phyloP scores from a whole-genome alignment of 495 filamentous ascomycete genomes.

The Mytilinidion resinicola region DNA sequence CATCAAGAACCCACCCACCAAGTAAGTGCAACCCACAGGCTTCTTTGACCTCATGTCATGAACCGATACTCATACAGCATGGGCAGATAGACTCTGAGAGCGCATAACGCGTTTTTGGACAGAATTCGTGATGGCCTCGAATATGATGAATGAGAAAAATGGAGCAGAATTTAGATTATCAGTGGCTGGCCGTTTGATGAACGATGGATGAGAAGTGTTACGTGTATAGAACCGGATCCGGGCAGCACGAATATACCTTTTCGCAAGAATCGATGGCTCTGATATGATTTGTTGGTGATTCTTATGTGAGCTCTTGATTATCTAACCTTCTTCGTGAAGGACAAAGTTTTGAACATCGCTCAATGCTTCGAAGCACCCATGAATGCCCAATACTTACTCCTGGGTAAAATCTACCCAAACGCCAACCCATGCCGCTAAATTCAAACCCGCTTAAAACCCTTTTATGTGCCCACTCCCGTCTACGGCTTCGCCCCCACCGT shows the following conservation, averaged over 20 bases:
- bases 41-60: not conserved
- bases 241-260: too few relatives aligned
- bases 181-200: too few relatives aligned
- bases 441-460: not conserved
- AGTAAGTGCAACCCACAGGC: constrained; percentile 13
- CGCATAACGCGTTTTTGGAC: not conserved
- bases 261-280: too few relatives aligned
- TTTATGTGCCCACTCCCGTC: not conserved
- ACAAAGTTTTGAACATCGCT: too few relatives aligned
- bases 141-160: too few relatives aligned
- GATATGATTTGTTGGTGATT: too few relatives aligned
- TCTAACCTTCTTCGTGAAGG: too few relatives aligned
- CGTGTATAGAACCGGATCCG: too few relatives aligned
- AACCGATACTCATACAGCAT: constrained; percentile 16
- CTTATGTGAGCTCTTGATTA: too few relatives aligned
- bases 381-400: constrained; percentile 26
- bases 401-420: not conserved
- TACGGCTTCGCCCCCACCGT: constrained; percentile 56
- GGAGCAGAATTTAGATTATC: too few relatives aligned
- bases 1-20: constrained; percentile 63
- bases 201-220: too few relatives aligned
- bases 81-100: constrained; percentile 24
- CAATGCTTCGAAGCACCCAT: constrained; percentile 6
- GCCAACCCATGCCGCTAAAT: constrained; percentile 9
- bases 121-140: not conserved